A percentile compares a stretch with the other conserved stretches of the same genome.
phyloP scores from a whole-genome alignment of 176 grass and related monocot species.

The Canna indica region DNA sequence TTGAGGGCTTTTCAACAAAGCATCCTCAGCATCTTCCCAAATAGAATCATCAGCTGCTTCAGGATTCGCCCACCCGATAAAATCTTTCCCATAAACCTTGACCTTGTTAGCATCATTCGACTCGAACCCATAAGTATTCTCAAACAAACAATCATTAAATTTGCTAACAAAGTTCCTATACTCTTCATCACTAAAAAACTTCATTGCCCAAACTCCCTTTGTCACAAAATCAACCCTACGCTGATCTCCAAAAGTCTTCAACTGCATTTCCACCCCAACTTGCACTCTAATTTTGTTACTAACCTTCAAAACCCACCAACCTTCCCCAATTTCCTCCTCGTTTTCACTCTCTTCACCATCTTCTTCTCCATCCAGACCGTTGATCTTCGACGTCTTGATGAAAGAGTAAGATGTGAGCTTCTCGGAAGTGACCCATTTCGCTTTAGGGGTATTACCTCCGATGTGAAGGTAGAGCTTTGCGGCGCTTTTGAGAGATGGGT shows the following conservation, averaged over 20 bases:
- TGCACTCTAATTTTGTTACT: no score
- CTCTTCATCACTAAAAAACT: slow-evolving; percentile 37
- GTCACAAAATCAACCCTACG: slow-evolving; percentile 59
- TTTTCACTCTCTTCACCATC: no score
- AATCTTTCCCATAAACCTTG: slow-evolving; percentile 79
- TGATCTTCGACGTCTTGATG: slow-evolving; percentile 14
- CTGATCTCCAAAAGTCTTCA: slow-evolving; percentile 53
- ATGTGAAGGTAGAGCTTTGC: slow-evolving; percentile 81
- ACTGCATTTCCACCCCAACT: slow-evolving; percentile 54
- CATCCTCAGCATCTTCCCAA: slow-evolving; percentile 57
- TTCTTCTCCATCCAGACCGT: slow-evolving; percentile 5
- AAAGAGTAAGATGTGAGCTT: slow-evolving; percentile 54
- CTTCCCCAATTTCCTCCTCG: no score
- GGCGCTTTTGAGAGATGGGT: not conserved
- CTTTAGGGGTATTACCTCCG: slow-evolving; percentile 55
- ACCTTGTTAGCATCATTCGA: slow-evolving; percentile 55
- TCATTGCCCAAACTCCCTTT: slow-evolving; percentile 69
- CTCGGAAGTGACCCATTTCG: slow-evolving; percentile 52
- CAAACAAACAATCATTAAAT: slow-evolving; percentile 61
- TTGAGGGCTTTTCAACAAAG: slow-evolving; percentile 27
- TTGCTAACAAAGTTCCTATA: slow-evolving; percentile 59
- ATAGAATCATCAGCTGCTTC: slow-evolving; percentile 50
- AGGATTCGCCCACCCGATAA: slow-evolving; percentile 59
- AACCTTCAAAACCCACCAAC: no score
- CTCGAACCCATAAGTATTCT: slow-evolving; percentile 75